Percentiles rank a stretch among this genome's conserved stretches.
Evolutionary conservation across 2,329 filamentous ascomycete species (phyloP).

Genomic region (Aureobasidium uvarum): DNA sequence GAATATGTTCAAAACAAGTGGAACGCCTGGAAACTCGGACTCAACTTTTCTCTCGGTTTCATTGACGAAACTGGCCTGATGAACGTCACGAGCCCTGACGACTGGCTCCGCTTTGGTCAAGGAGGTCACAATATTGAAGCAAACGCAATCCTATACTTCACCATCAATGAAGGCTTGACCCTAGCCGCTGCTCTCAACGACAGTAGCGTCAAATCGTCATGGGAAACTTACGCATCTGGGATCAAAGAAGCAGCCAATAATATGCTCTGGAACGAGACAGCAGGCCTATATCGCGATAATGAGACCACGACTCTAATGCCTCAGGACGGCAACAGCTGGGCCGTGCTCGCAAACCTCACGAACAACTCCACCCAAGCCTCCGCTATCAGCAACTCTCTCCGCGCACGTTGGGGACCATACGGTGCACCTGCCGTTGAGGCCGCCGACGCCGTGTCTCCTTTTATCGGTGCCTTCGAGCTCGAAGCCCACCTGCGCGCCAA

Average conservation of each 20-base stretch:
- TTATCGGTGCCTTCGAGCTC: constrained; percentile 46
- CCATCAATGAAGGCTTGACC: constrained; percentile 51
- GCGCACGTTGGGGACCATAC: constrained; percentile 45
- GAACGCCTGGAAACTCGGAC: constrained; percentile 45
- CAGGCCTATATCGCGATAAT: constrained; percentile 43
- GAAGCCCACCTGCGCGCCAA: constrained; percentile 46
- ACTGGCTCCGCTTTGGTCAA: constrained; percentile 53
- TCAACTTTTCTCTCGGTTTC: constrained; percentile 45
- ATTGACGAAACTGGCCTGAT: constrained; percentile 48
- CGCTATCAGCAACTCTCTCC: constrained; percentile 42
- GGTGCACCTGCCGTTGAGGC: constrained; percentile 50
- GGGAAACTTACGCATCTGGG: constrained; percentile 43
- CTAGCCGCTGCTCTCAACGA: constrained; percentile 51
- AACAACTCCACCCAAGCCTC: constrained; percentile 33
- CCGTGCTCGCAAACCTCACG: constrained; percentile 40
- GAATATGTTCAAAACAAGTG: constrained; percentile 45
- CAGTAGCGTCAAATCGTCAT: constrained; percentile 43
- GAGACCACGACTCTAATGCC: constrained; percentile 45
- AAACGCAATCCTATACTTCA: constrained; percentile 51
- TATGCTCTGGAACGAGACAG: constrained; percentile 32
- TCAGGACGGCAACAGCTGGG: constrained; percentile 54
- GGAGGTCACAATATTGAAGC: constrained; percentile 50
- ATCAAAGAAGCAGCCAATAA: constrained; percentile 47
- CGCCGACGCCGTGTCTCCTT: constrained; percentile 44
- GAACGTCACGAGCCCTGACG: constrained; percentile 47